phyloP scores from a whole-genome alignment of 176 grass and related monocot species.

The Thalia dealbata region DNA sequence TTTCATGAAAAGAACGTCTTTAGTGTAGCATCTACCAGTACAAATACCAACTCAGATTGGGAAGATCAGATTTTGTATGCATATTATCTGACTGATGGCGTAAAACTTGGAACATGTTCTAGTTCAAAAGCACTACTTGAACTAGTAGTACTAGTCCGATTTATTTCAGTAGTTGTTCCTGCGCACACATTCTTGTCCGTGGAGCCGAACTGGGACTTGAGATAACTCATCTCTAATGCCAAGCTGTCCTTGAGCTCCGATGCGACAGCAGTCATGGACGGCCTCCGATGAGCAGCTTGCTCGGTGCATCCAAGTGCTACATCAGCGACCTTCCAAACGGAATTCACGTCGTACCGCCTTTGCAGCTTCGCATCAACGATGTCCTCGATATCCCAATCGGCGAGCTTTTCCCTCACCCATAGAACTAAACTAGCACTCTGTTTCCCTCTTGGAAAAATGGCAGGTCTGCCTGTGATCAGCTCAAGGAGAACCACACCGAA shows the following conservation, averaged over 20 bases:
- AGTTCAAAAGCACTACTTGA: neutral
- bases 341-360: constrained; percentile 20
- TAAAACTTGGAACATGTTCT: neutral
- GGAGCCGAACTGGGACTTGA: neutral
- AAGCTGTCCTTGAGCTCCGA: constrained; percentile 20
- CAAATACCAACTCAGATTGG: too few species aligned
- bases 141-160: neutral
- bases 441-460: neutral
- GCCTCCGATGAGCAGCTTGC: constrained; percentile 1
- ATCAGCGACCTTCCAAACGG: constrained; percentile 29
- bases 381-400: constrained; percentile 15
- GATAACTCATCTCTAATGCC: neutral
- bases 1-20: too few species aligned
- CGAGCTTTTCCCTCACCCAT: constrained; percentile 14
- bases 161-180: neutral
- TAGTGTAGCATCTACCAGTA: too few species aligned
- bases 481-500: constrained; percentile 33
- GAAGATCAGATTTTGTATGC: too few species aligned
- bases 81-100: neutral
- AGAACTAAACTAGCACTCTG: neutral
- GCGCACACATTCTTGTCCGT: neutral
- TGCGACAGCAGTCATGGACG: constrained; percentile 24
- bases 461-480: constrained; percentile 22
- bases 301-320: constrained; percentile 24
- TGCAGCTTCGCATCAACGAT: constrained; percentile 25